Evolutionary conservation across 2,329 filamentous ascomycete species (phyloP).

Genomic region (Phoma sp.): DNA sequence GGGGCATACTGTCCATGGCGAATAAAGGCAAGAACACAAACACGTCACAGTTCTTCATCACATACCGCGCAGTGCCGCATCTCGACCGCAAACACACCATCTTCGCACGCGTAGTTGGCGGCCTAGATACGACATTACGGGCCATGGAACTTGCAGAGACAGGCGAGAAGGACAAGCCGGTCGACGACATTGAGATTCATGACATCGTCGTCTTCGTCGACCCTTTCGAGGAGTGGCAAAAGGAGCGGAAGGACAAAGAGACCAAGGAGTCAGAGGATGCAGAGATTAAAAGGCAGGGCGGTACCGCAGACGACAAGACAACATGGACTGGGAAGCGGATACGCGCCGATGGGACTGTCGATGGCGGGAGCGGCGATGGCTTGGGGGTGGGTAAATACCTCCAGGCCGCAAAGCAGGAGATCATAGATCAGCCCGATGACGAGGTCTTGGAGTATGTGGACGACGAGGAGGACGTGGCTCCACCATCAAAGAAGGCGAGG

Average conservation of each 20-base stretch:
- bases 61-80: constrained; percentile 83
- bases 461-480: constrained; percentile 68
- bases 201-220: constrained; percentile 89
- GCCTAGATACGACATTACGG: constrained; percentile 72
- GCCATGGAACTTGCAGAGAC: constrained; percentile 80
- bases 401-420: constrained; percentile 61
- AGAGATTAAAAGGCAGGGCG: constrained; percentile 69
- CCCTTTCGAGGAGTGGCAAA: constrained; percentile 92
- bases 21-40: constrained; percentile 99
- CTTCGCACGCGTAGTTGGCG: constrained; percentile 85
- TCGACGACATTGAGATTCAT: constrained; percentile 79
- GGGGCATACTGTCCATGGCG: constrained; percentile 90
- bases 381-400: constrained; percentile 82
- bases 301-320: constrained; percentile 84
- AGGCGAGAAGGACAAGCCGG: constrained; percentile 76
- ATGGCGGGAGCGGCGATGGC: constrained; percentile 61
- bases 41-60: constrained; percentile 93
- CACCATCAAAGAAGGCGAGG: constrained; percentile 81
- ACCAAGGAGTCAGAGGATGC: constrained; percentile 71
- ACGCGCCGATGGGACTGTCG: constrained; percentile 69
- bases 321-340: constrained; percentile 98
- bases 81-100: constrained; percentile 97
- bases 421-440: constrained; percentile 55
- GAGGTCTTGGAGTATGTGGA: constrained; percentile 69
- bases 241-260: constrained; percentile 62